These are phyloP conservation scores for Fusarium verticillioides DNA, from an alignment of 2,329 filamentous ascomycete genomes.

Conservation along the genomic window DNA sequence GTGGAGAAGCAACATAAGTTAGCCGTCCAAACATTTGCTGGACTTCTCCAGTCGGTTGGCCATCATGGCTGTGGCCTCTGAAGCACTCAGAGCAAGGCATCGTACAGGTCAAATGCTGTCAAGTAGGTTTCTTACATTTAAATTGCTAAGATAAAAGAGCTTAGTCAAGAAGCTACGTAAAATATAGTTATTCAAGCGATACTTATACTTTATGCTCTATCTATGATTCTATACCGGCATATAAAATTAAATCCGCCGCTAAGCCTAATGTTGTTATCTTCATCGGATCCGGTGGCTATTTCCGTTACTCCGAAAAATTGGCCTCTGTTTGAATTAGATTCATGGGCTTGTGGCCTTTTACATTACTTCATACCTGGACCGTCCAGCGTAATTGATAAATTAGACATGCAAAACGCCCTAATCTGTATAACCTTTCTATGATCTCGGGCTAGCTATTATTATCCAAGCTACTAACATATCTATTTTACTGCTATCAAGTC, in stretches of 20 bases:
- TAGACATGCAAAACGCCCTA: no score
- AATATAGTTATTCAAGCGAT: accelerated
- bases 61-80: accelerated
- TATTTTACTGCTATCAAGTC: no score
- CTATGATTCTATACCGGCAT: neutral
- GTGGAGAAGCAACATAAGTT: neutral
- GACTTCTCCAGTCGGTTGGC: accelerated
- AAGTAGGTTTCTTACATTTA: accelerated
- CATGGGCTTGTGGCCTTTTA: no score
- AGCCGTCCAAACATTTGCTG: accelerated
- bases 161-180: accelerated
- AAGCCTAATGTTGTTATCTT: neutral
- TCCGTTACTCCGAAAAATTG: no score
- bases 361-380: no score
- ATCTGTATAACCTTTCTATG: accelerated
- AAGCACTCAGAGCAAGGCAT: neutral
- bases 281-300: neutral
- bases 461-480: no score
- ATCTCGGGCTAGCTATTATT: no score
- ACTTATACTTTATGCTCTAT: neutral
- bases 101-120: accelerated
- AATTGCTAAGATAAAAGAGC: accelerated
- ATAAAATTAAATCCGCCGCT: neutral
- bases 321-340: no score
- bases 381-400: no score